A percentile compares a stretch with the other conserved stretches of the same genome.
Conservation (phyloP, 2,329 filamentous ascomycete genomes). For the Corinectria fuckeliana region DNA sequence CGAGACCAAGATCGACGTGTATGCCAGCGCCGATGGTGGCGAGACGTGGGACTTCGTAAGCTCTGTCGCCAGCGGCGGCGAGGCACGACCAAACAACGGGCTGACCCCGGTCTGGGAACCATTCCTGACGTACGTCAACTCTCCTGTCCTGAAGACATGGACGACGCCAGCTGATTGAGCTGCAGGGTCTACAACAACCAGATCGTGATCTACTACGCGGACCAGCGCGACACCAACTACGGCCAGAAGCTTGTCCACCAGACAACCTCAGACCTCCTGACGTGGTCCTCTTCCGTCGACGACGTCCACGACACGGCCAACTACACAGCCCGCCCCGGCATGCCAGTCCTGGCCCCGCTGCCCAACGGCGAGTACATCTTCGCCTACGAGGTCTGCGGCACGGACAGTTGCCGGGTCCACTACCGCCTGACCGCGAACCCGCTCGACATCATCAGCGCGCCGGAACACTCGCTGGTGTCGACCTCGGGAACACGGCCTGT, state of each 20-base stretch:
- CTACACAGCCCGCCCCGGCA: slow-evolving; percentile 70
- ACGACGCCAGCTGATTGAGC: not conserved
- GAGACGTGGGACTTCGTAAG: slow-evolving; percentile 71
- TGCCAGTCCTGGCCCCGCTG: slow-evolving; percentile 67
- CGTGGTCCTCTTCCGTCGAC: slow-evolving; percentile 62
- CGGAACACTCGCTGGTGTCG: slow-evolving; percentile 42
- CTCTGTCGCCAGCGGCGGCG: slow-evolving; percentile 69
- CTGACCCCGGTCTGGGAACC: slow-evolving; percentile 77
- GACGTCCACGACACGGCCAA: slow-evolving; percentile 64
- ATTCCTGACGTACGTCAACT: slow-evolving; percentile 56
- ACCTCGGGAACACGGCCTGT: slow-evolving; percentile 44
- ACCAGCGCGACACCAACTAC: slow-evolving; percentile 67
- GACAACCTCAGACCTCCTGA: slow-evolving; percentile 61
- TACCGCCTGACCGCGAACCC: slow-evolving; percentile 51
- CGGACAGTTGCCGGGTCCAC: slow-evolving; percentile 49
- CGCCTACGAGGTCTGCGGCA: slow-evolving; percentile 66
- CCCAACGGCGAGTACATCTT: slow-evolving; percentile 62
- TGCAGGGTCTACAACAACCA: slow-evolving; percentile 59
- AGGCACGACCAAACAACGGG: slow-evolving; percentile 67
- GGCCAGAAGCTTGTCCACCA: slow-evolving; percentile 76
- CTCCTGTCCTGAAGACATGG: no score
- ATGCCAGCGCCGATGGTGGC: slow-evolving; percentile 67
- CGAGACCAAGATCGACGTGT: slow-evolving; percentile 72
- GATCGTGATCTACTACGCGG: slow-evolving; percentile 73
- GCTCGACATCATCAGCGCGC: slow-evolving; percentile 42